Evolutionary conservation across 768 basidiomycete genomes (phyloP).

Genomic region (Macrocybe gigantea): DNA sequence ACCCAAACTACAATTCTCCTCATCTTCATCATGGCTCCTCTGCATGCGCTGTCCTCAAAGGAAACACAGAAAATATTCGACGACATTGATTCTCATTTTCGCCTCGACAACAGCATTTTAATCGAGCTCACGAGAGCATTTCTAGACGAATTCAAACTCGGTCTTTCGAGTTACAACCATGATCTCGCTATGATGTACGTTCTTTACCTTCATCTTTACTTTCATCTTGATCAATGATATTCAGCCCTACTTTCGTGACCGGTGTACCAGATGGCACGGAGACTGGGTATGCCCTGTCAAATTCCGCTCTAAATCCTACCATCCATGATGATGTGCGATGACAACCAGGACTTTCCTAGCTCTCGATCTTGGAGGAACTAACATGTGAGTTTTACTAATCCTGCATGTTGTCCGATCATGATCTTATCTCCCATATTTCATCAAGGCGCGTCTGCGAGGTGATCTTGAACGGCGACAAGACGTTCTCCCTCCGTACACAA

Average conservation of each 20-base stretch:
- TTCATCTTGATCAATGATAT: constrained; percentile 8
- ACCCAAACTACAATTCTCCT: constrained; percentile 12
- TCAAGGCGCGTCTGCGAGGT: constrained; percentile 92
- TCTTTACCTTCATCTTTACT: not conserved
- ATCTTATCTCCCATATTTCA: constrained; percentile 5
- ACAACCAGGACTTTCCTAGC: constrained; percentile 83
- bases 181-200: constrained; percentile 91
- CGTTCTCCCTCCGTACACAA: constrained; percentile 87
- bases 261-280: constrained; percentile 92
- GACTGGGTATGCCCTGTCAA: constrained; percentile 59
- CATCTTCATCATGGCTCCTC: constrained; percentile 31
- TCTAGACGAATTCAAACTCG: constrained; percentile 70
- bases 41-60: constrained; percentile 34
- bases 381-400: constrained; percentile 58
- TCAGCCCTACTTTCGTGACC: constrained; percentile 91
- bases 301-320: not conserved
- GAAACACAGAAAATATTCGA: constrained; percentile 48
- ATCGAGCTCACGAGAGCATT: constrained; percentile 72
- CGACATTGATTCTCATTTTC: constrained; percentile 69
- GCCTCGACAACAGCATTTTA: constrained; percentile 55
- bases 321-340: constrained; percentile 1
- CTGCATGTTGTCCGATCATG: not conserved
- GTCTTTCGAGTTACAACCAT: constrained; percentile 67
- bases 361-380: constrained; percentile 95
- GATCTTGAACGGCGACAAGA: constrained; percentile 80